phyloP scores from a whole-genome alignment of 208 protist species.

The Leptomonas seymouri region DNA sequence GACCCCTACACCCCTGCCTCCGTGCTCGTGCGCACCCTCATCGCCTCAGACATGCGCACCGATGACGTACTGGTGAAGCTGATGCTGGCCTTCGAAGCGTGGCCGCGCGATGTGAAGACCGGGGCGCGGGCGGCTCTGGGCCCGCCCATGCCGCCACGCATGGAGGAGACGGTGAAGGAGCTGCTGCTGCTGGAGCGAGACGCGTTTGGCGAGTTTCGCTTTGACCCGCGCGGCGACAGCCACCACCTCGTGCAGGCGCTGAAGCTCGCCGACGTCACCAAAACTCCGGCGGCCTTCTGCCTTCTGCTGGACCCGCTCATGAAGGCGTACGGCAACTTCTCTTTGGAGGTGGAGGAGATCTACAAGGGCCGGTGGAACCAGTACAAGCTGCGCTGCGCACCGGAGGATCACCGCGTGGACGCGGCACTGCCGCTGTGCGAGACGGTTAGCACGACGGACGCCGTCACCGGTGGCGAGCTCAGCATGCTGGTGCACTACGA shows the following conservation, averaged over 20 bases:
- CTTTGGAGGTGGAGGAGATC: conserved; percentile 40
- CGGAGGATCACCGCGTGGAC: conserved; percentile 73
- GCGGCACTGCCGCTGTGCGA: conserved; percentile 51
- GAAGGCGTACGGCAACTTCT: conserved; percentile 61
- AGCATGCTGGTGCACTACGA: conserved; percentile 63
- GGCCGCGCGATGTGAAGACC: conserved; percentile 49
- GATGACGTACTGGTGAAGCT: conserved; percentile 55
- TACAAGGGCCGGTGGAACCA: conserved; percentile 68
- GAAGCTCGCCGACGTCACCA: conserved; percentile 63
- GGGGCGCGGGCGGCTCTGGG: conserved; percentile 48
- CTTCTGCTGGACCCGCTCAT: conserved; percentile 61
- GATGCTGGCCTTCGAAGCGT: conserved; percentile 55
- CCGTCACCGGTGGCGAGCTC: conserved; percentile 27
- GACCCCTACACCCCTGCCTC: conserved; percentile 47
- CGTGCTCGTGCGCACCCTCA: conserved; percentile 61
- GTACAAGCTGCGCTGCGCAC: conserved; percentile 60
- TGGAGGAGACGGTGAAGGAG: conserved; percentile 78
- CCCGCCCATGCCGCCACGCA: conserved; percentile 18
- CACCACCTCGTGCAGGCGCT: conserved; percentile 69
- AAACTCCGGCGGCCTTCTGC: conserved; percentile 55
- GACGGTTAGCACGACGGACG: conserved; percentile 44
- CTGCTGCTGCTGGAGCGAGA: conserved; percentile 81
- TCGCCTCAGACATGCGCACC: conserved; percentile 70
- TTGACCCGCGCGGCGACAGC: conserved; percentile 81
- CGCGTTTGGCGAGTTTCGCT: conserved; percentile 76